Percentiles rank a stretch among this genome's conserved stretches.
phyloP scores from a whole-genome alignment of 73 alveolate genomes.

The Paramecium pentaurelia region DNA sequence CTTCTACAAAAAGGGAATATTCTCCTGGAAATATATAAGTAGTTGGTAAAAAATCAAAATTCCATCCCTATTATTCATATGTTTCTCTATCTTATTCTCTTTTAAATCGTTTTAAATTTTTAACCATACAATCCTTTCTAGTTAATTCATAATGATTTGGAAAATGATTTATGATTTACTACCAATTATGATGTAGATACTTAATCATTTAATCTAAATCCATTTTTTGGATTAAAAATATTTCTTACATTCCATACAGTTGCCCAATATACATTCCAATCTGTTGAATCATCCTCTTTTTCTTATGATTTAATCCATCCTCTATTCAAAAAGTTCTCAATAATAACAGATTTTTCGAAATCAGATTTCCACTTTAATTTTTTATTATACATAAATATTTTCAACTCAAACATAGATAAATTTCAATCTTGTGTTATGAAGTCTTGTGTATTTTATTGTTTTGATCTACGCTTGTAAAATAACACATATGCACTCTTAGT shows the following conservation, averaged over 20 bases:
- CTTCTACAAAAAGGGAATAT: conserved; percentile 97
- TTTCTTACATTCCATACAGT: conserved; percentile 92
- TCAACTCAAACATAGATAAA: background rate
- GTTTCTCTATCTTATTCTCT: conserved; percentile 95
- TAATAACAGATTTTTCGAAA: conserved; percentile 89
- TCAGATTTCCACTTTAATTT: conserved; percentile 93
- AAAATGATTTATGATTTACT: conserved; percentile 96
- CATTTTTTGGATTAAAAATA: conserved; percentile 94
- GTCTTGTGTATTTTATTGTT: background rate
- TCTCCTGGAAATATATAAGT: conserved; percentile 99
- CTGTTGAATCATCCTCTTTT: conserved; percentile 66
- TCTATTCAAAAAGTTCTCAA: conserved; percentile 89
- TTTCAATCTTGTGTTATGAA: background rate
- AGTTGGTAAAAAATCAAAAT: conserved; percentile 88
- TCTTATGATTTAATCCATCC: conserved; percentile 79
- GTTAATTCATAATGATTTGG: conserved; percentile 99
- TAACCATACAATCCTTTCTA: conserved; percentile 98
- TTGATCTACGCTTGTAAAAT: background rate
- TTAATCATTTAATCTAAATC: conserved; percentile 64
- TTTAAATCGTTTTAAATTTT: conserved; percentile 94
- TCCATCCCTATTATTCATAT: conserved; percentile 3
- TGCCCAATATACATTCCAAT: conserved; percentile 98
- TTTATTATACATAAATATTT: conserved; percentile 14
- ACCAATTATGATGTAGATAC: background rate
- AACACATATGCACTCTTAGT: conserved; percentile 5